These are phyloP conservation scores for Tricholoma bakamatsutake DNA, from an alignment of 768 basidiomycete species.

Conservation along the genomic window DNA sequence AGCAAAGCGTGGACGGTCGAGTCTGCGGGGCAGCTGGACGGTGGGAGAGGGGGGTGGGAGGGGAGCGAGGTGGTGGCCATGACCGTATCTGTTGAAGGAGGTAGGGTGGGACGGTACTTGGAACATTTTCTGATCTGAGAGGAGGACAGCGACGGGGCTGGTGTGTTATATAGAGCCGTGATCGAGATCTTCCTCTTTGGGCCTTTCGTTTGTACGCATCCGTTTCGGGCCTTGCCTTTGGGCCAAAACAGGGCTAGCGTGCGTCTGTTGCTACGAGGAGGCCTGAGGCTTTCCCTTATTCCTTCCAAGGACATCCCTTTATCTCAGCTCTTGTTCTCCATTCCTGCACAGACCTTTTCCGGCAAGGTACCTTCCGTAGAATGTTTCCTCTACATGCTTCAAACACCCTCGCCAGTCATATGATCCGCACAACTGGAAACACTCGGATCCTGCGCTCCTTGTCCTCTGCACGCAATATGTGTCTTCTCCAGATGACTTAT, in stretches of 20 bases:
- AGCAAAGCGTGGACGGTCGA: constrained; percentile 54
- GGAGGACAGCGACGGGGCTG: too few species aligned
- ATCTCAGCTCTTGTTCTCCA: too few species aligned
- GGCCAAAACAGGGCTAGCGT: constrained; percentile 16
- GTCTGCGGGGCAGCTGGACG: constrained; percentile 68
- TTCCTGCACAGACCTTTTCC: too few species aligned
- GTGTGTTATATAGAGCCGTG: too few species aligned
- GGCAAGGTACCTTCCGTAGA: too few species aligned
- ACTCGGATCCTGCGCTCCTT: too few species aligned
- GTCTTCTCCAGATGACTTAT: too few species aligned
- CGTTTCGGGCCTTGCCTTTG: constrained; percentile 21
- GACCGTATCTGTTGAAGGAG: constrained; percentile 32
- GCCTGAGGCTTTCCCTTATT: too few species aligned
- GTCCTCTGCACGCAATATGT: too few species aligned
- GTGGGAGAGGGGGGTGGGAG: constrained; percentile 17
- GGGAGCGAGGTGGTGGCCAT: constrained; percentile 26
- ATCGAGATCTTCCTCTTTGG: constrained; percentile 34
- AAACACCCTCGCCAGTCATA: too few species aligned
- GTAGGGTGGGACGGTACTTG: constrained; percentile 42
- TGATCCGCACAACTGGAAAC: too few species aligned
- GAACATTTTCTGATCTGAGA: constrained; percentile 36
- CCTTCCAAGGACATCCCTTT: constrained; percentile 17
- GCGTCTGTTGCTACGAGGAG: too few species aligned
- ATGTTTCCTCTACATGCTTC: neutral
- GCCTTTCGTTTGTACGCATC: constrained; percentile 33